Conservation (phyloP, 1,139 yeast species). For the Geotrichum restrictum region DNA sequence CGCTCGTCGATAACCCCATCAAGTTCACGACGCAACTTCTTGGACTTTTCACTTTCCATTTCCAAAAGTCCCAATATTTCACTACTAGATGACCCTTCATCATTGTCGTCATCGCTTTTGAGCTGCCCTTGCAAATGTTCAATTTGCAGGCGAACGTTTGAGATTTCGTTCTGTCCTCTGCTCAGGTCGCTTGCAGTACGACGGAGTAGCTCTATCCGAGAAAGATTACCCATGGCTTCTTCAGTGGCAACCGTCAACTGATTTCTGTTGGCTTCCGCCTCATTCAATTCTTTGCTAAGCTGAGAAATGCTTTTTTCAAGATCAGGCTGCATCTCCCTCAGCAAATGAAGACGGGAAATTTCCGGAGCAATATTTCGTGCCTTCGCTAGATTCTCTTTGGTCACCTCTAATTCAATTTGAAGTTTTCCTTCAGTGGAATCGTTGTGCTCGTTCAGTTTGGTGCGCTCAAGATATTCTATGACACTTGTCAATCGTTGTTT, state of each 20-base stretch:
- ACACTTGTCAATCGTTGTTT: constrained; percentile 3
- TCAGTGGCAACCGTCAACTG: constrained; percentile 7
- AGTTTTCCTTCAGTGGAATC: background rate
- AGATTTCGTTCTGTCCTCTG: constrained; percentile 28
- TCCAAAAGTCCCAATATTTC: constrained; percentile 54
- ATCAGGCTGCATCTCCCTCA: constrained; percentile 23
- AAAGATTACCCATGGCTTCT: constrained; percentile 22
- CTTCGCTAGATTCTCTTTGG: constrained; percentile 9
- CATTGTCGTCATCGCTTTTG: constrained; percentile 3
- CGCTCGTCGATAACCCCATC: constrained; percentile 47
- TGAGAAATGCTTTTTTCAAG: constrained; percentile 25
- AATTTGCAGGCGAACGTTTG: constrained; percentile 25
- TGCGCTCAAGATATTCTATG: constrained; percentile 7
- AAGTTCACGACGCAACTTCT: constrained; percentile 46
- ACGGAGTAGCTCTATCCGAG: constrained; percentile 39
- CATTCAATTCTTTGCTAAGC: constrained; percentile 26
- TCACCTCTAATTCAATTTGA: constrained; percentile 1
- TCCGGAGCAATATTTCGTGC: constrained; percentile 14
- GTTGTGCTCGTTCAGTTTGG: background rate
- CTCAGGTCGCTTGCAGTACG: constrained; percentile 35
- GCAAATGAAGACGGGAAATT: constrained; percentile 10
- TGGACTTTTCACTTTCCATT: constrained; percentile 44
- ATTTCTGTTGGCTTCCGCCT: constrained; percentile 20
- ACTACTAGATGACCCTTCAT: constrained; percentile 36
- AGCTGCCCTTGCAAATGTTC: constrained; percentile 40